Evolutionary conservation across 208 protist genomes (phyloP), one percentile per base, ranked within the genome.

Genomic region (Trypanosoma scelopori): DNA sequence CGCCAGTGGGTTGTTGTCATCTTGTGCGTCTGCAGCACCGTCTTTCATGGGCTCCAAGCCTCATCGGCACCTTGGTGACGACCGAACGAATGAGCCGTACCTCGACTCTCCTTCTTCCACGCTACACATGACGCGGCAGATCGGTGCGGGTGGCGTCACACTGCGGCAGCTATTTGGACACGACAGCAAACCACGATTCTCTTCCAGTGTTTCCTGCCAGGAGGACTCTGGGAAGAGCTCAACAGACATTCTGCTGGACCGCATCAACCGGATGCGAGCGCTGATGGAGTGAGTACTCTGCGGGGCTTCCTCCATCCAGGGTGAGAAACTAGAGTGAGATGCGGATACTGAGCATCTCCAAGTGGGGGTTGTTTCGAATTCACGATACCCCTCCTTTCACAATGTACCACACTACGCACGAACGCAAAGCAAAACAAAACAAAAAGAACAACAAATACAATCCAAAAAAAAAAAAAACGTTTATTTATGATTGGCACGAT

Each of bases 201-300:
- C 7, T 23, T 69, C 55, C 13, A n/a, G 32, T 37, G 16, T 11
- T 5, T 35, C 37, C 16, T 13, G 20, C 43, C n/a, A 23, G 13
- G 27, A 50, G 39, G 46, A 0, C 16, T 7, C 1, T 16, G 43
- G 35, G 18, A n/a, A 22, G 47, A 25, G 12, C 20, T 69, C 55
- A 59, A 69, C 64, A 6, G 64, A 69, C 0, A 5, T 69, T 35
- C 27, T 69, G 4, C 16, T 69, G 23, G 43, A 42, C n/a, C 64
- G 64, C 18, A 69, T 69, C 37, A 42, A 55, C 0, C 12, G 50
- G 35, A 69, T 69, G 53, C 39, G 64, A 32, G 46, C 55, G 30
- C 41, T 37, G 35, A 69, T 69, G 64, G 46, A 62, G 15, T 62
- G 18, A 62, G 46, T 45, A 32, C n/a, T n/a, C 6, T n/a, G 5